Evolutionary conservation across 768 basidiomycete genomes (phyloP), one percentile per base, ranked within the genome.

Genomic region (Trametes gibbosa): DNA sequence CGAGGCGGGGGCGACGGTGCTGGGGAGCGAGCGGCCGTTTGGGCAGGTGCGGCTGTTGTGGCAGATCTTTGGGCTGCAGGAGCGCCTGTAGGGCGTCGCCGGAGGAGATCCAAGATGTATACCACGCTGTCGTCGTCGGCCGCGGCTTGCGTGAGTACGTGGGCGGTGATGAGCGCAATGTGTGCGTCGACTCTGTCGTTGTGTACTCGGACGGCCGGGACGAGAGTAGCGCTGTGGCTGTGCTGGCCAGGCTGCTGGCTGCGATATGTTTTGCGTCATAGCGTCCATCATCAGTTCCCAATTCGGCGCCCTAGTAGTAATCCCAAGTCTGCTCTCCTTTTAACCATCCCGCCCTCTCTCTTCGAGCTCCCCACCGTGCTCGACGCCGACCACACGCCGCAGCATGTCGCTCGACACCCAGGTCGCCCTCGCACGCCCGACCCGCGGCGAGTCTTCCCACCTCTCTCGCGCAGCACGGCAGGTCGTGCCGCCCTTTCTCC

Each of bases 1-100:
- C 68, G 95, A 98, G 74, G 95, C 95, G n/a, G 90, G 86, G 16
- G 81, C 85, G 59, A 95, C 94, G 21, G 70, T 96, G 57, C 73
- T 96, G 39, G 89, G 93, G 14, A 85, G 87, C 61, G 87, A 90
- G 74, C 73, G 91, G 71, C 91, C 91, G 19, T 93, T 92, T 74
- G 92, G 91, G 51, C 87, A 89, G 69, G 80, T 85, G 27, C 81
- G 82, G 67, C 71, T 89, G 64, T 70, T 93, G 63, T 83, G 82
- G 78, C 89, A 92, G 73, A 87, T 93, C 37, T 86, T 89, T 68
- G 91, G 91, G 29, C 71, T 92, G 19, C 80, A 86, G 63, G 82
- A 81, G 53, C 72, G 69, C 19, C 67, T 62, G 8, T 60, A 42
- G 17, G 41, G 23, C 21, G 5, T 17, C 16, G 13, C 37, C 10